A percentile compares a stretch with the other conserved stretches of the same genome.
Evolutionary conservation across 1,284 basidiomycete genomes (phyloP).

Genomic region (Rhodotorula sp.): DNA sequence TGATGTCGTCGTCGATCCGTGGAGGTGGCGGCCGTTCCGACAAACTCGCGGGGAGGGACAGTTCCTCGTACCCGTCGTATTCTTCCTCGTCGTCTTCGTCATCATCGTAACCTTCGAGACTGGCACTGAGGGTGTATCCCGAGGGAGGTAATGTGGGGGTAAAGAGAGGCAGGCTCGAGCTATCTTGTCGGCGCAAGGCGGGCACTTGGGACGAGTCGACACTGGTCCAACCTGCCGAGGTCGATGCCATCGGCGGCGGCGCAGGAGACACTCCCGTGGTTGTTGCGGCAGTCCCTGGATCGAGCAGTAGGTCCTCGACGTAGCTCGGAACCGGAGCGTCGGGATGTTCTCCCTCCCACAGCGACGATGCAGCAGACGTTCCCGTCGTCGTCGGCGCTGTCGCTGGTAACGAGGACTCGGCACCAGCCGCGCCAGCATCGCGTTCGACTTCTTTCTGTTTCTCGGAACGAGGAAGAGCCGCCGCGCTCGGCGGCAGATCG

Average conservation of each 20-base stretch:
- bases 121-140: not conserved
- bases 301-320: conserved; percentile 21
- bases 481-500: not conserved
- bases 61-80: conserved; percentile 41
- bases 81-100: conserved; percentile 26
- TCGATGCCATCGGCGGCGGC: not conserved
- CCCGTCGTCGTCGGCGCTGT: not conserved
- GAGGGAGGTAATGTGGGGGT: not conserved
- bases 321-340: conserved; percentile 37
- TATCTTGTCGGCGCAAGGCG: not conserved
- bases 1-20: conserved; percentile 37
- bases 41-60: conserved; percentile 23
- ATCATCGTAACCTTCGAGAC: not conserved
- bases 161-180: not conserved
- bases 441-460: conserved; percentile 34
- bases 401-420: not conserved
- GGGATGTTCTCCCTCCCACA: conserved; percentile 9
- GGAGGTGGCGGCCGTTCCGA: conserved; percentile 30
- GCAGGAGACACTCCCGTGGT: not conserved
- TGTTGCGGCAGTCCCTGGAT: conserved; percentile 8
- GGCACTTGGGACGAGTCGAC: not conserved
- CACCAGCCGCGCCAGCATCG: not conserved
- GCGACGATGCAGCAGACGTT: not conserved
- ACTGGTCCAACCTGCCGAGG: not conserved
- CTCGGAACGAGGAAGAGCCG: conserved; percentile 8